Evolutionary conservation across 148 eudicot genomes (phyloP).

Genomic region (Drosera capensis): DNA sequence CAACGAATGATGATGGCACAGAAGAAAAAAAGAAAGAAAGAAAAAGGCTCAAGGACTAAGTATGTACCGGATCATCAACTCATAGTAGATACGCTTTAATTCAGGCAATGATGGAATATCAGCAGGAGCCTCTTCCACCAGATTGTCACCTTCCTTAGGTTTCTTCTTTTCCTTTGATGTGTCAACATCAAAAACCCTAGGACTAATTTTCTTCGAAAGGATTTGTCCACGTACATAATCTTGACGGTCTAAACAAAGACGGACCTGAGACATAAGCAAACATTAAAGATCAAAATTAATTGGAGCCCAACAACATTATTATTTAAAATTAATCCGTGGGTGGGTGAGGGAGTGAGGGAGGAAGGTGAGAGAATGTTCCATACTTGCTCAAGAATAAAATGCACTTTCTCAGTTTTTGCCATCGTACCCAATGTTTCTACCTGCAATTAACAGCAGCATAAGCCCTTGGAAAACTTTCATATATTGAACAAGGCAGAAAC

Average conservation of each 20-base stretch:
- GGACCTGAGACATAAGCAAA: slow-evolving; percentile 45
- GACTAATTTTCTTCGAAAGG: slow-evolving; percentile 80
- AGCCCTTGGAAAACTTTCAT: not conserved
- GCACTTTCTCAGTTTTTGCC: slow-evolving; percentile 95
- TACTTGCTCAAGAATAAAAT: slow-evolving; percentile 96
- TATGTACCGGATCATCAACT: slow-evolving; percentile 58
- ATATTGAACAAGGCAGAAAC: not conserved
- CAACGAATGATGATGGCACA: too few relatives aligned
- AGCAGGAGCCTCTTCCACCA: slow-evolving; percentile 76
- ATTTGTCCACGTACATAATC: slow-evolving; percentile 92
- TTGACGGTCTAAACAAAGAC: slow-evolving; percentile 77
- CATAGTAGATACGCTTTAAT: slow-evolving; percentile 64
- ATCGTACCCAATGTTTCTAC: slow-evolving; percentile 95
- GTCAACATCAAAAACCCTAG: slow-evolving; percentile 80
- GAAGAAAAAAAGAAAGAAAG: not conserved
- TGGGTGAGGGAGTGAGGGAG: not conserved
- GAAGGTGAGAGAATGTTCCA: slow-evolving; percentile 5
- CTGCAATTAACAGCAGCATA: slow-evolving; percentile 19
- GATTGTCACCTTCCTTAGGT: slow-evolving; percentile 66
- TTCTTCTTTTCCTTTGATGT: slow-evolving; percentile 75
- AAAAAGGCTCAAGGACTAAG: not conserved
- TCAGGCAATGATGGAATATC: slow-evolving; percentile 63
- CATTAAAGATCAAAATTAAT: slow-evolving; percentile 8
- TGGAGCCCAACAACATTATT: too few relatives aligned
- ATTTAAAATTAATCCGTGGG: too few relatives aligned